Evolutionary conservation across 352 stramenopile species (phyloP), one percentile per base, ranked within the genome.

Genomic region (Globisporangium splendens): DNA sequence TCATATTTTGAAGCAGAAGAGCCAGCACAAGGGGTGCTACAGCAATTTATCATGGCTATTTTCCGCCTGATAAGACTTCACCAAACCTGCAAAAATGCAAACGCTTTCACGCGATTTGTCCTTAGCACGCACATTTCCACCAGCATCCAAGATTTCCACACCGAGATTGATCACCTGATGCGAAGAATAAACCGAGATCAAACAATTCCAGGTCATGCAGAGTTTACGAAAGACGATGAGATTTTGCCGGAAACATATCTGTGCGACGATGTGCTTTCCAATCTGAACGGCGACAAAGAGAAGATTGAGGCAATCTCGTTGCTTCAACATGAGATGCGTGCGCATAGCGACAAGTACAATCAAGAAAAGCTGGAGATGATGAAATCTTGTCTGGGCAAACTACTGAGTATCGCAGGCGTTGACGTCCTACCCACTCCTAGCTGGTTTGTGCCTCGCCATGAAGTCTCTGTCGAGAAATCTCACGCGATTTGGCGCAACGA

Each of bases 361-460:
- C 39, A 58, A n/a, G 10, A 8, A 18, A 50, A 18, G 11, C 52
- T 58, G n/a, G 52, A 15, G n/a, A 18, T 58, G 21, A 49, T 58
- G 18, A 22, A 49, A 31, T 35, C 39, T 7, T 58, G 52, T 50
- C 41, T 58, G 11, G 41, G 43, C 41, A 58, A 39, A n/a, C 39
- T 50, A 15, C 11, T 28, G 41, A 50, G 20, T 18, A 18, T 58
- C 3, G 48, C 24, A 1, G 24, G 42, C 15, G n/a, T 50, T 3
- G 39, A 50, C 11, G 21, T 50, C 1, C 52, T 18, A 15, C 22
- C 52, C 3, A 50, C 12, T 13, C 52, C 39, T 0, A 35, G 41
- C 8, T 58, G 78, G 65, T 93, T 93, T 56, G 66, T 97, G 83
- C 35, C 97, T 58, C 56, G 96, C 75, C 24, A 97, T 68, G 38